Evolutionary conservation across 129 eudicot genomes (phyloP), one percentile per base, ranked within the genome.

Genomic region (Arctium minus): DNA sequence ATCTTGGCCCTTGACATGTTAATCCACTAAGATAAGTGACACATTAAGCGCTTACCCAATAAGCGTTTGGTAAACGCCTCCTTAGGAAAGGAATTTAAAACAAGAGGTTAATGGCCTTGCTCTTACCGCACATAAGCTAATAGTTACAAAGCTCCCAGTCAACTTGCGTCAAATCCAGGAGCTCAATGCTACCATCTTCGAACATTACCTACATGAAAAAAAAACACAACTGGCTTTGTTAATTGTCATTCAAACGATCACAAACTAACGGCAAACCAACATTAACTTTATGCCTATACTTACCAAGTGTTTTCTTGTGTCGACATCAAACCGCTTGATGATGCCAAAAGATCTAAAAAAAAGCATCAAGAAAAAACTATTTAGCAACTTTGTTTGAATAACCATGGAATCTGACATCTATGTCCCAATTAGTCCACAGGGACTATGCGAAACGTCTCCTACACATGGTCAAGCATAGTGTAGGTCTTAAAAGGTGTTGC

Each of bases 281-380:
- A 22, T 35, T 2, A 40, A 44, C 68, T 37, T 30, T 39, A 35
- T 46, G 39, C 7, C 8, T 13, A 0, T 29, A 53, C 90, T 79
- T 87, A 95, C 99, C 93, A 89, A 82, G 86, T 95, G 99, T 83
- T 88, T 91, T 87, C 86, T 87, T 75, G 93, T 84, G 75, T 78
- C 11, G 29, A 48, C 74, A 72, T 95, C 92, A 87, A 89, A 95
- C 44, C 92, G 94, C 84, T 75, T 91, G 60, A 95, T 90, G 70
- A 91, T 86, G 35, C 97, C 99, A 83, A 88, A 91, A 62, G 86
- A 86, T 86, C 99, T 92, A 88, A 60, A 80, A 27, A 81, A 36
- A 79, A 78, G 8, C 53, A 78, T 38, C 79, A 36, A 39, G 15
- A 17, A 5, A 69, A 6, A 67, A 73, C 0, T 56, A 60, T 72